These are phyloP conservation scores for Eutypella sp. DNA, from an alignment of 2,329 filamentous ascomycete species.

Conservation along the genomic window DNA sequence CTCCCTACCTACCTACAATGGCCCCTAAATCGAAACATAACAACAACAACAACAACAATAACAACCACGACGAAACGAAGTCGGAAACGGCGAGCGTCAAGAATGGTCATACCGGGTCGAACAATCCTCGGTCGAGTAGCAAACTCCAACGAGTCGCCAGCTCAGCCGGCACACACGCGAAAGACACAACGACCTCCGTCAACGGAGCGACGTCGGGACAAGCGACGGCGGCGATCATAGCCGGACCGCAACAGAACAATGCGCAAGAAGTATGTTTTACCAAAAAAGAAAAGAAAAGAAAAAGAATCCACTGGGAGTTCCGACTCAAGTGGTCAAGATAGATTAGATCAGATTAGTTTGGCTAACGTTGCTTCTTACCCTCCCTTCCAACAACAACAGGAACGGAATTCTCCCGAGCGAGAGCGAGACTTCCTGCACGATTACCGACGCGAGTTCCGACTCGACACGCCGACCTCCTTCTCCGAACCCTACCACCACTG, in stretches of 20 bases:
- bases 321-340: conserved; percentile 3
- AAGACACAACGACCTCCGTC: conserved; percentile 34
- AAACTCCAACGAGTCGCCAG: conserved; percentile 54
- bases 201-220: conserved; percentile 25
- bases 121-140: conserved; percentile 36
- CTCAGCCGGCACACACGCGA: conserved; percentile 43
- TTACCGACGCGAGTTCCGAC: conserved; percentile 69
- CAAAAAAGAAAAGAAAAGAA: too few species aligned
- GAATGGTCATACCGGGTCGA: conserved; percentile 21
- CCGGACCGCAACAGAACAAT: conserved; percentile 17
- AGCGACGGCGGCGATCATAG: conserved; percentile 7
- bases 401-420: too few species aligned
- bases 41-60: conserved; percentile 29
- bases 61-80: conserved; percentile 30
- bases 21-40: conserved; percentile 25
- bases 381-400: too few species aligned
- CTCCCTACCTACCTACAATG: conserved; percentile 5
- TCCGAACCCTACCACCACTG: conserved; percentile 57
- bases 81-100: conserved; percentile 30
- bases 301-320: too few species aligned
- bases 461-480: conserved; percentile 68
- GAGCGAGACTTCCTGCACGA: conserved; percentile 64
- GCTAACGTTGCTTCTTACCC: too few species aligned
- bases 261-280: conserved; percentile 23
- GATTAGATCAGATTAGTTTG: conserved; percentile 5